Evolutionary conservation across 2,329 filamentous ascomycete genomes (phyloP).

Genomic region (Microcyclospora tardicrescens): DNA sequence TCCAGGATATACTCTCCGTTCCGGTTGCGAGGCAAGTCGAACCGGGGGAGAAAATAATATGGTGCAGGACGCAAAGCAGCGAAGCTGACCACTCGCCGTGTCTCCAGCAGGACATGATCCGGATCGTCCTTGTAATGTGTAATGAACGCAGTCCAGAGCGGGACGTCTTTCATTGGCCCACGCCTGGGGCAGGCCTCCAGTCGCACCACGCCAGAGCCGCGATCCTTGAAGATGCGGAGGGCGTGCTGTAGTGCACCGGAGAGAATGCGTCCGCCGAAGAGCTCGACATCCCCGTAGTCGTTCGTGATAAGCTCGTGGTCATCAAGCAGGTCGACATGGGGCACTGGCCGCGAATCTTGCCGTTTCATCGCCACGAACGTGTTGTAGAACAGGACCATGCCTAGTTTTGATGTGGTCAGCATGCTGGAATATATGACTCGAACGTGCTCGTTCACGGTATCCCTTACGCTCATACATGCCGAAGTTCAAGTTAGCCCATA

Average conservation of each 20-base stretch:
- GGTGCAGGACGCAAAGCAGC: constrained; percentile 39
- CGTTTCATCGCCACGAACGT: constrained; percentile 45
- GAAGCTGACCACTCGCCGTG: constrained; percentile 22
- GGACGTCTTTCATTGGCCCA: constrained; percentile 40
- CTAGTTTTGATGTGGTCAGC: constrained; percentile 17
- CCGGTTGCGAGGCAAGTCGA: constrained; percentile 25
- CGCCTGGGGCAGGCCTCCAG: constrained; percentile 44
- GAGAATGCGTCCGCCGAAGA: constrained; percentile 41
- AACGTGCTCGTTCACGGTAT: not conserved
- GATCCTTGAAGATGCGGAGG: constrained; percentile 42
- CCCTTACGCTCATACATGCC: constrained; percentile 39
- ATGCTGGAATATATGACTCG: not conserved
- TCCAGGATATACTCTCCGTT: constrained; percentile 14
- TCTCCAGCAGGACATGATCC: constrained; percentile 35
- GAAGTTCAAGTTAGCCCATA: constrained; percentile 45
- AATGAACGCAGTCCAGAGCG: constrained; percentile 49
- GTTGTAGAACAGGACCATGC: constrained; percentile 45
- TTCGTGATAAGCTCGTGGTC: constrained; percentile 34
- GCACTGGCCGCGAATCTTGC: constrained; percentile 34
- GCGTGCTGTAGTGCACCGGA: constrained; percentile 41
- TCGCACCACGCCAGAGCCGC: constrained; percentile 38
- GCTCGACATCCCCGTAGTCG: constrained; percentile 2
- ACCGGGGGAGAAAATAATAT: constrained; percentile 41
- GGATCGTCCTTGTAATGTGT: constrained; percentile 34
- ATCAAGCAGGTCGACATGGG: constrained; percentile 26